Base-by-base conservation (phyloP, 2,329 filamentous ascomycete genomes). In the Ceratocystis eucalypticola region DNA sequence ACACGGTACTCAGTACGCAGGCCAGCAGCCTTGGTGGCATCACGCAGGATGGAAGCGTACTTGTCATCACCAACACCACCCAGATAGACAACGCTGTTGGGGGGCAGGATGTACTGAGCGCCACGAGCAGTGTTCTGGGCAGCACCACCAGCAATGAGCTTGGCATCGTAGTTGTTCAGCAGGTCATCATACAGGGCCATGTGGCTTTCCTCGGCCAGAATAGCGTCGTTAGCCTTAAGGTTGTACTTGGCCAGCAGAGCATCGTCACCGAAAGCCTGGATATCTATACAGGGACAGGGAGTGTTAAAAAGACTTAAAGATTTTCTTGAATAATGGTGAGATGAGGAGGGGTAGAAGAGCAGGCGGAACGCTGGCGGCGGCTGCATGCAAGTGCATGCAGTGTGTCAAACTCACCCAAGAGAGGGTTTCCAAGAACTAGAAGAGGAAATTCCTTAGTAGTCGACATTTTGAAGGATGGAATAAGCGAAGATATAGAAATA, bases 101-200 rank as follows among this genome's bases (percentile, higher is more conserved):
- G 80, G 41, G 90, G 86, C 67, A 99, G 90, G 70, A 97, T 86
- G 82, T 99, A 99, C 85, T 94, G 90, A 70, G 93, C 94, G 71
- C 94, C 94, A 74, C 94, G 88, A 71, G 94, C 93, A 65, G 91
- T 95, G 84, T 99, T 99, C 80, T 99, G 94, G 37, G 94, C 94
- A 66, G 94, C 94, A 74, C 94, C 94, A 71, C 94, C 94, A 65
- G 94, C 91, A 74, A 97, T 94, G 75, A 97, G 82, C 80, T 96
- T 95, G 70, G 93, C 93, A 72, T 94, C 85, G 79, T 87, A 90
- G 83, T 94, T 93, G 78, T 89, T 88, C 72, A 96, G 84, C 71
- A 97, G 84, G 74, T 99, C 94, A 75, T 97, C 92, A 78, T 91
- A 99, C 74, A 99, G 84, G 59, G 83, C 84, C 74, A 88, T 82